These are phyloP conservation scores for Phytopythium ostracodes DNA, from an alignment of 352 stramenopile species.

Conservation along the genomic window DNA sequence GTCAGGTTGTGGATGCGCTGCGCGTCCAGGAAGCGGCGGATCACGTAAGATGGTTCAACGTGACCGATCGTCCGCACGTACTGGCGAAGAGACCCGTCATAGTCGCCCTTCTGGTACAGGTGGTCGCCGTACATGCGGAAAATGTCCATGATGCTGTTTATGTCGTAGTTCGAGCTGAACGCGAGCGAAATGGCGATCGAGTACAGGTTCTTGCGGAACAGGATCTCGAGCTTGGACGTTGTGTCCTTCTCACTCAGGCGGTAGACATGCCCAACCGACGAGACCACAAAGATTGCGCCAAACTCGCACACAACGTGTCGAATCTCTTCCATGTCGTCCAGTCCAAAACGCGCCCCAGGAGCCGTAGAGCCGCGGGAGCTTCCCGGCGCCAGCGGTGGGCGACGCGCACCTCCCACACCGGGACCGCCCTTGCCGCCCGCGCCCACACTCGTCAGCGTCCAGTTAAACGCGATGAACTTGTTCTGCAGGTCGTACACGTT, in stretches of 20 bases:
- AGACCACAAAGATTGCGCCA: constrained; percentile 85
- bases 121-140: constrained; percentile 97
- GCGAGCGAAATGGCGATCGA: constrained; percentile 97
- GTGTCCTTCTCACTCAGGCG: constrained; percentile 94
- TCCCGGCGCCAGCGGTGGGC: constrained; percentile 20
- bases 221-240: constrained; percentile 94
- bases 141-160: constrained; percentile 96
- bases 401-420: constrained; percentile 13
- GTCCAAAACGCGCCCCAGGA: constrained; percentile 65
- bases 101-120: constrained; percentile 97
- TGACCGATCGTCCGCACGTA: constrained; percentile 97
- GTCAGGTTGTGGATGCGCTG: constrained; percentile 96
- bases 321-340: constrained; percentile 87
- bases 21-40: constrained; percentile 96
- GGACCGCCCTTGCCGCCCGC: constrained; percentile 14
- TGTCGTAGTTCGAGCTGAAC: constrained; percentile 92
- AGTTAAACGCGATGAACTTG: constrained; percentile 92
- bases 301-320: constrained; percentile 85
- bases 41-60: constrained; percentile 97
- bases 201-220: constrained; percentile 97
- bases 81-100: constrained; percentile 94
- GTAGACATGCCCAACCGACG: constrained; percentile 87
- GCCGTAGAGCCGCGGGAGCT: constrained; percentile 20
- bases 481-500: constrained; percentile 92
- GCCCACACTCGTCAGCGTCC: constrained; percentile 71